Evolutionary conservation across 208 protist genomes (phyloP), one percentile per base, ranked within the genome.

Genomic region (Acanthamoeba royreba): DNA sequence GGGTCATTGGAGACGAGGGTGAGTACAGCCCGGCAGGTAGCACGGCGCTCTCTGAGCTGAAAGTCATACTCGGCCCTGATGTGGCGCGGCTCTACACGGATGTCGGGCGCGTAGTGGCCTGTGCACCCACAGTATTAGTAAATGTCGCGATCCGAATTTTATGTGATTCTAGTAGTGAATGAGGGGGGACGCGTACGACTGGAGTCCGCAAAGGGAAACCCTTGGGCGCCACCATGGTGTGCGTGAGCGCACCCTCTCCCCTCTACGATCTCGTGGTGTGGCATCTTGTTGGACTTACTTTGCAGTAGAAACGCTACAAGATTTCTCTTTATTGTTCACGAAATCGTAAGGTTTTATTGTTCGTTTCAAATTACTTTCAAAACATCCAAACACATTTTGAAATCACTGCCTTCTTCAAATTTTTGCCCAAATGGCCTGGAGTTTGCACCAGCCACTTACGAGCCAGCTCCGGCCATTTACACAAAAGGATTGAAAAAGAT

Each of bases 91-190:
- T 87, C 79, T 28, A 87, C 13, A 40, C 11, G 19, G 28, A 87
- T 35, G 79, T 87, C 45, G 9, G 79, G 79, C 79, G 79, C 79
- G 79, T 87, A 87, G 79, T 52, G 47, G 45, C 46, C 46, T 58
- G 45, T 81, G 28, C 69, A 0, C 22, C 31, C 69, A 61, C 5
- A 61, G 53, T 8, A 61, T 61, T 19, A 25, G 25, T 66, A 35
- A 8, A 66, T 66, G 55, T 28, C 2, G 40, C 9, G 69, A 79
- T 79, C 69, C 46, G 40, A 3, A 74, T 17, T 19, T 40, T n/a
- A n/a, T n/a, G n/a, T n/a, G n/a, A n/a, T n/a, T n/a, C n/a, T 5
- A 35, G 28, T 38, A 5, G 8, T 72, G 17, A 25, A 17, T 17
- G 38, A 79, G 35, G 31, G 19, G 4, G 8, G 25, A 63, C 31